phyloP scores from a whole-genome alignment of 2,329 filamentous ascomycete species.

The Aspergillus sergii region DNA sequence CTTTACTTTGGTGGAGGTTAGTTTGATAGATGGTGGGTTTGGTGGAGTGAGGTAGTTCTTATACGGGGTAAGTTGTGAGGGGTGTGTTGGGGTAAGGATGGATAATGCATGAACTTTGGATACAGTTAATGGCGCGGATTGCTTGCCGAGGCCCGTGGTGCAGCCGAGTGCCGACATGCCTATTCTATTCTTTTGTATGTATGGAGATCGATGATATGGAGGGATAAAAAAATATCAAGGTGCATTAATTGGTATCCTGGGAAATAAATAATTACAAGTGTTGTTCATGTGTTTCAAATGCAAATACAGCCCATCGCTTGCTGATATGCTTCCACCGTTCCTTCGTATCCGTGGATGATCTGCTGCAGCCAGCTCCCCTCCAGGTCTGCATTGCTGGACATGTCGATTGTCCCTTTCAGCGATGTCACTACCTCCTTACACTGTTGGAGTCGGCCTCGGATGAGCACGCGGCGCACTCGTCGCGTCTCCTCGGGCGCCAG shows the following conservation, averaged over 20 bases:
- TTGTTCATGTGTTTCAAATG: conserved; percentile 11
- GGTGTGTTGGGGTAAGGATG: conserved; percentile 4
- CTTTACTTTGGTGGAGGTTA: background rate
- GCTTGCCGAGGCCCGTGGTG: conserved; percentile 14
- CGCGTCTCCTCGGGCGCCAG: conserved; percentile 30
- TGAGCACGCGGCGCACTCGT: conserved; percentile 31
- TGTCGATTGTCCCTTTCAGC: conserved; percentile 24
- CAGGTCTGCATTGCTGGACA: conserved; percentile 9
- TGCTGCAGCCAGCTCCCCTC: conserved; percentile 28
- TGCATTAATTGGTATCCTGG: background rate
- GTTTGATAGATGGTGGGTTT: background rate
- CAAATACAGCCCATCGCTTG: conserved; percentile 33
- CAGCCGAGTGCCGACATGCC: conserved; percentile 9
- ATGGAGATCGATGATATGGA: background rate
- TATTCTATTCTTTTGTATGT: background rate
- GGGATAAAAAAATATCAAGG: background rate
- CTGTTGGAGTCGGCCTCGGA: conserved; percentile 30
- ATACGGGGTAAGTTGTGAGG: background rate
- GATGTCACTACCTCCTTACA: conserved; percentile 29
- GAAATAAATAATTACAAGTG: background rate
- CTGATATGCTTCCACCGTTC: conserved; percentile 31
- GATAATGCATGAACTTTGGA: background rate
- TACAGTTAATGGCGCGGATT: background rate
- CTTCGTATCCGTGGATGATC: conserved; percentile 33
- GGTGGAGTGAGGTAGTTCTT: background rate